phyloP scores from a whole-genome alignment of 345 rosid species.

The Arabis alpina region DNA sequence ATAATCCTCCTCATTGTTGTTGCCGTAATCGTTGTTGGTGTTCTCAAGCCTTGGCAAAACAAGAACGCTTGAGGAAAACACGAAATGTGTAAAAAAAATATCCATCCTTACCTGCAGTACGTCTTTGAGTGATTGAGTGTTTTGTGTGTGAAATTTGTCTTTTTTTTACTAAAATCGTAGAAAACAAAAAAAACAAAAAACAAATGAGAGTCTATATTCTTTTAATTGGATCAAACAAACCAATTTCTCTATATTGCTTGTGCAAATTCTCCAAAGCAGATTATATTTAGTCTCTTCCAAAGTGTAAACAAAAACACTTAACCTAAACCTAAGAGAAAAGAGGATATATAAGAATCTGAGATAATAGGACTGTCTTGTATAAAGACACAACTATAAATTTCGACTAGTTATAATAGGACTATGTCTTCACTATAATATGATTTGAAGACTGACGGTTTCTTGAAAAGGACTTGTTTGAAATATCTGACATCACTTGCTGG shows the following conservation, averaged over 20 bases:
- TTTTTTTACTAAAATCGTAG: slow-evolving; percentile 9
- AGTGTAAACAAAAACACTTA: no score
- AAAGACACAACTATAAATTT: no score
- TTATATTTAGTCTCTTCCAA: neutral
- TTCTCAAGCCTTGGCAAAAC: slow-evolving; percentile 81
- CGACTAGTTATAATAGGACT: no score
- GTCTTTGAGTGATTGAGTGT: slow-evolving; percentile 29
- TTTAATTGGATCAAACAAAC: slow-evolving; percentile 32
- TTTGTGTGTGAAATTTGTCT: slow-evolving; percentile 28
- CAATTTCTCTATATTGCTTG: slow-evolving; percentile 18
- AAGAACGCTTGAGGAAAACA: slow-evolving; percentile 52
- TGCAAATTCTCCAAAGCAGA: neutral
- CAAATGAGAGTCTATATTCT: slow-evolving; percentile 20
- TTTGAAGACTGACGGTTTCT: no score
- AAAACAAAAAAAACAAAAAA: neutral
- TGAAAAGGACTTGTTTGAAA: no score
- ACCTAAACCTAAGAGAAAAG: no score
- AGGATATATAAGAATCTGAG: no score
- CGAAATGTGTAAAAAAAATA: slow-evolving; percentile 10
- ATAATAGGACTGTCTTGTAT: no score
- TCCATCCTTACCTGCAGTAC: slow-evolving; percentile 10
- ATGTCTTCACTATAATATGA: no score
- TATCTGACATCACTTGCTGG: no score
- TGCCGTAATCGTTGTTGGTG: slow-evolving; percentile 69
- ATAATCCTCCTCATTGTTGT: slow-evolving; percentile 80